phyloP scores from a whole-genome alignment of 352 stramenopile genomes.

The Globisporangium mamillatum region DNA sequence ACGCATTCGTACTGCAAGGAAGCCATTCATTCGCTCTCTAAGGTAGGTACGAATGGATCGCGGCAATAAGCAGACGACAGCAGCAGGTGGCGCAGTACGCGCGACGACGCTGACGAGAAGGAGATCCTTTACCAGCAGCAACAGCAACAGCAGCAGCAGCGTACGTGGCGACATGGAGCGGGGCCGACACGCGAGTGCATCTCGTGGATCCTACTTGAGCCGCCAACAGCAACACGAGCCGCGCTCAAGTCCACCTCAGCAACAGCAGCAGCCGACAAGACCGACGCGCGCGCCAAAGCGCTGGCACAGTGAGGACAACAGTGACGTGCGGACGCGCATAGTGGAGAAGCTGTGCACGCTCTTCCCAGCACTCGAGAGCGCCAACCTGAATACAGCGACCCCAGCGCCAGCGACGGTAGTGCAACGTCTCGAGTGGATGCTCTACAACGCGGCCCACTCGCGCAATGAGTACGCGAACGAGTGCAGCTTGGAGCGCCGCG shows the following conservation, averaged over 20 bases:
- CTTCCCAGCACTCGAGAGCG: slow-evolving; percentile 25
- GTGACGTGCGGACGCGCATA: slow-evolving; percentile 21
- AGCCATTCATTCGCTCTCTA: neutral
- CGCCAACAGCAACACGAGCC: neutral
- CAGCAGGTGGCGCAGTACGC: neutral
- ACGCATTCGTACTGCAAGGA: neutral
- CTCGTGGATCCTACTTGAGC: neutral
- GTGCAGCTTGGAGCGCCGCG: slow-evolving; percentile 59
- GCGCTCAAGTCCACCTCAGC: slow-evolving; percentile 7
- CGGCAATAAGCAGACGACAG: neutral
- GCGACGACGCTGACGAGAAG: neutral
- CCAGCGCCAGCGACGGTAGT: slow-evolving; percentile 43
- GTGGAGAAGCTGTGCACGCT: slow-evolving; percentile 26
- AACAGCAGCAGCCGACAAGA: slow-evolving; percentile 8
- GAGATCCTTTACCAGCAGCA: slow-evolving; percentile 1
- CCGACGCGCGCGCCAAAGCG: slow-evolving; percentile 13
- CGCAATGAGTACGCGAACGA: slow-evolving; percentile 64
- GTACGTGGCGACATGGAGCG: neutral
- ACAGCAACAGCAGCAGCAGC: neutral
- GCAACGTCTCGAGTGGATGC: slow-evolving; percentile 74
- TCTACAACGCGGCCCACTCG: slow-evolving; percentile 67
- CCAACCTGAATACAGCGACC: slow-evolving; percentile 13
- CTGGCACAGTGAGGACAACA: slow-evolving; percentile 21
- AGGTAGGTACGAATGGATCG: neutral
- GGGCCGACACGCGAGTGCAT: neutral